Evolutionary conservation across 225 moss, liverwort and hornwort species (phyloP).

Genomic region (Sphagnum contortum): DNA sequence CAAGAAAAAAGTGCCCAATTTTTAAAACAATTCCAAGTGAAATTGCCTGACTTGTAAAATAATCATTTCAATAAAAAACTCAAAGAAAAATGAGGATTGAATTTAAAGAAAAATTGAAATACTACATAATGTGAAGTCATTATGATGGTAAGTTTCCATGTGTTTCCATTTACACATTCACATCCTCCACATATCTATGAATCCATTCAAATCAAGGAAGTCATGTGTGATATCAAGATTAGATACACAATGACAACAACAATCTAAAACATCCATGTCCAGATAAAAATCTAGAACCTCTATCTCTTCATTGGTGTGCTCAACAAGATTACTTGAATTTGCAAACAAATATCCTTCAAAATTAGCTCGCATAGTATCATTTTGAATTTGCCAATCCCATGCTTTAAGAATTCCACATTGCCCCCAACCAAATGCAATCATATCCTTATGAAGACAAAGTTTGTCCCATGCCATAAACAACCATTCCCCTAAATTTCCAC

Average conservation of each 20-base stretch:
- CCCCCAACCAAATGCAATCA: neutral
- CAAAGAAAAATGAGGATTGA: too few species aligned
- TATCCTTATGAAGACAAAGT: neutral
- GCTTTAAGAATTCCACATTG: neutral
- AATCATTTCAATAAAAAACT: too few species aligned
- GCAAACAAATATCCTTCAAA: neutral
- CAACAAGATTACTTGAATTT: neutral
- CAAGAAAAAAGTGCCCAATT: too few species aligned
- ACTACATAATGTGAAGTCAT: too few species aligned
- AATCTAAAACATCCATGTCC: neutral
- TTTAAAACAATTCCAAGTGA: too few species aligned
- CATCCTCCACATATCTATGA: neutral
- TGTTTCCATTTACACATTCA: too few species aligned
- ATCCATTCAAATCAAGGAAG: neutral
- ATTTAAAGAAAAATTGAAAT: too few species aligned
- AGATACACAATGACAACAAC: neutral
- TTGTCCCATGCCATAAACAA: neutral
- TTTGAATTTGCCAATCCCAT: neutral
- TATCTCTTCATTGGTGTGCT: neutral
- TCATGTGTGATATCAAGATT: neutral
- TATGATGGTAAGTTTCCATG: too few species aligned
- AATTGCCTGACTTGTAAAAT: too few species aligned
- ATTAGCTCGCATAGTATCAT: neutral
- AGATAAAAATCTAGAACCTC: neutral
- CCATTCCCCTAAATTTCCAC: neutral